These are phyloP conservation scores for Jatropha podagrica DNA, from an alignment of 441 rosid species.

Conservation along the genomic window DNA sequence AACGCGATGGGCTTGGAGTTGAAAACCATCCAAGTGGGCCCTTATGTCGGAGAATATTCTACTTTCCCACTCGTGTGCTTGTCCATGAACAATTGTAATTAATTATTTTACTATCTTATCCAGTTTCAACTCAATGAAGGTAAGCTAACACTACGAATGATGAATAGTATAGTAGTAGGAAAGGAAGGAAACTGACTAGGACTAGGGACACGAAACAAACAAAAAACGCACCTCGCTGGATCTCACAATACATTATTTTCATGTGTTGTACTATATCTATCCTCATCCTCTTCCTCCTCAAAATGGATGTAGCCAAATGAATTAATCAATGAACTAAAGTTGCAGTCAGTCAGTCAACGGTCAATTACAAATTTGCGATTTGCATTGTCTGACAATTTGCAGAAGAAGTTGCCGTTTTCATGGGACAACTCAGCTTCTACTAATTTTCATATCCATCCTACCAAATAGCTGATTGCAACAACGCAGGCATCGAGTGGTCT, in stretches of 20 bases:
- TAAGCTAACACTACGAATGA: background rate
- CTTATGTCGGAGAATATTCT: background rate
- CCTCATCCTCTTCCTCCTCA: no score
- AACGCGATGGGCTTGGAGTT: background rate
- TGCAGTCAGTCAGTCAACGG: background rate
- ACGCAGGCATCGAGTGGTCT: background rate
- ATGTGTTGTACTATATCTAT: no score
- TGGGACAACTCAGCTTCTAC: slow-evolving; percentile 17
- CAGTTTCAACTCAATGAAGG: background rate
- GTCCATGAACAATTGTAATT: background rate
- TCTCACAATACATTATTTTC: background rate
- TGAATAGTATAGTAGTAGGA: no score
- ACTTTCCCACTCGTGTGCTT: slow-evolving; percentile 2
- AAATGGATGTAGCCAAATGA: background rate
- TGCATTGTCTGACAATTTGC: background rate
- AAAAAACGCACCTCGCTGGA: slow-evolving; percentile 2
- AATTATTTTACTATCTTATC: background rate
- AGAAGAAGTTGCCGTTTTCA: slow-evolving; percentile 6
- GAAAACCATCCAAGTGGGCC: background rate
- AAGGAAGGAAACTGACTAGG: no score
- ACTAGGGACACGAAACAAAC: background rate
- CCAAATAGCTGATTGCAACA: background rate
- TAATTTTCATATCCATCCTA: background rate
- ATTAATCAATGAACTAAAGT: background rate
- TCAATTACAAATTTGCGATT: background rate